Base-by-base conservation (phyloP, 139 green algal genomes). In the Chlamydomonas sp. region DNA sequence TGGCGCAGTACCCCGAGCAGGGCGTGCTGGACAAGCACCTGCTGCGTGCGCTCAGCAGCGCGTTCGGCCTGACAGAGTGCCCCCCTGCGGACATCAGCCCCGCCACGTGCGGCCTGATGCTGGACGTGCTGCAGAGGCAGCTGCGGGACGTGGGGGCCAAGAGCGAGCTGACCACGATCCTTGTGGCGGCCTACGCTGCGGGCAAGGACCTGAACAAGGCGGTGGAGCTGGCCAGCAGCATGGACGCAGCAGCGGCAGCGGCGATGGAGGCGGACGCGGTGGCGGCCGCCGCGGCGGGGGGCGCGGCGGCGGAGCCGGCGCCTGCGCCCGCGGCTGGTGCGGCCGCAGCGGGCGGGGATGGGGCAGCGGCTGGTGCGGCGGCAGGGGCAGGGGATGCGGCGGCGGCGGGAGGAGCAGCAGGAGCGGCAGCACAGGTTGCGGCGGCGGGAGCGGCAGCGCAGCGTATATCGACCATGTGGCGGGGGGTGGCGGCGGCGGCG, bases 11-110 rank as follows among this genome's bases (percentile, higher is more conserved):
- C 73, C 74, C 73, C 59, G 83, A 88, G 63, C 73, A 82, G 62
- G 83, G 83, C 73, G 73, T 60, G 15, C 73, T 80, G 31, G 73
- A 88, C 81, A 86, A 86, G 68, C 71, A 81, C 73, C 73, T 88
- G 15, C 74, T 88, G 31, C 62, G 83, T 16, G 63, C 83, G 63
- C 83, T 82, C 4, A 64, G n/a, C 31, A 81, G 60, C 63, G 60
- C 20, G 4, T 79, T 86, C 60, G 76, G 60, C 2, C 62, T 86
- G 66, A 20, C 60, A 2, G 81, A 86, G 10, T 86, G 81, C 68
- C 81, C 81, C 8, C 81, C 71, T 17, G 71, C 20, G 20, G 20
- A 80, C 4, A n/a, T 86, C 9, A 58, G 20, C 71, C 5, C 14
- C 60, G 81, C 17, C 5, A 86, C 81, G 20, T 80, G 71, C 81